Base-by-base conservation (phyloP, 306 rosid genomes). In the Elaeagnus macrophylla region DNA sequence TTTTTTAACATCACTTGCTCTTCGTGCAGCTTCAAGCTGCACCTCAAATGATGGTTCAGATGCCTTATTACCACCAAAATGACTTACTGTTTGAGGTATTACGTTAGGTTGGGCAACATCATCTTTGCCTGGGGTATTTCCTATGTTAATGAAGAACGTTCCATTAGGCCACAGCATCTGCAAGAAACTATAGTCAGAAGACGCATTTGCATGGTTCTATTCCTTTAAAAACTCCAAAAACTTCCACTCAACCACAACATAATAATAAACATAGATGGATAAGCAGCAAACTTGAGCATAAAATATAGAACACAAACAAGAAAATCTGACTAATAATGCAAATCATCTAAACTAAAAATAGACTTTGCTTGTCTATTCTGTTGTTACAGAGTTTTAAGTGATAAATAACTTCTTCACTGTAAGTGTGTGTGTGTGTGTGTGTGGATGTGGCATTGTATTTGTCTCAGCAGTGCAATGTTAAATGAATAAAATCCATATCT, bases 141-240 rank as follows among this genome's bases (percentile, higher is more conserved):
- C 66, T 19, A 79, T 5, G 64, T 38, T 78, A 41, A 72, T 48
- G 62, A 93, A 93, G 70, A 87, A 93, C 12, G 57, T 77, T 43
- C 99, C 99, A 62, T 79, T 81, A 8, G 96, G 99, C 96, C 96
- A 93, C 19, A 93, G 81, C 72, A 80, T 73, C 99, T 93, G 81
- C 66, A 76, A 53, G 43, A 73, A 36, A 49, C 37, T 72, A 36
- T 19, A 11, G 54, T 60, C 56, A 56, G 71, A 36, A 61, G 49
- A 66, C 60, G 43, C 25, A 67, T 57, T 61, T 43, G 47, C 51
- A 65, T 51, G 44, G 15, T 50, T 15, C 58, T 53, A 55, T 68
- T 39, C 12, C 36, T 12, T 48, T 25, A 8, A 20, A 59, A 12
- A 18, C 41, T 36, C 40, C 16, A 17, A 9, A n/a, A 6, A 16